Base-by-base conservation (phyloP, 352 stramenopile species). In the Phytophthora colocasiae region DNA sequence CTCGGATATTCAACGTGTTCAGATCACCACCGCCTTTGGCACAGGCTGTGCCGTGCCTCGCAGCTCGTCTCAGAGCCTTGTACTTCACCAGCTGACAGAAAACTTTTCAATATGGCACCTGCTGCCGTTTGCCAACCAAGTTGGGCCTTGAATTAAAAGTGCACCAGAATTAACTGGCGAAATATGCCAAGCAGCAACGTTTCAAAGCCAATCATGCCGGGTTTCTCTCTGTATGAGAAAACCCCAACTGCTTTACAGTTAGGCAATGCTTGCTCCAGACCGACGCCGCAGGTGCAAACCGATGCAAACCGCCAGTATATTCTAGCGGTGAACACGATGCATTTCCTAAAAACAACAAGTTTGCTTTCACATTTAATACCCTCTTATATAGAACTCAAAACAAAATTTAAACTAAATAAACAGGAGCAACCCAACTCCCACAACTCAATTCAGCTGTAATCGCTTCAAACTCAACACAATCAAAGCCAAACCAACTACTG, bases 241-340 rank as follows among this genome's bases (percentile, higher is more conserved):
- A 24, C 22, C 2, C 38, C 49, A 57, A 44, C 49, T 57, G 49
- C 49, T 32, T 22, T 26, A 9, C 58, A 34, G 58, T 61, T 66
- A 54, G 45, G 50, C 58, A 66, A 66, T 52, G 26, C 38, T 41
- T 50, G 22, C 19, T 50, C 9, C 31, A 14, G 31, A 36, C 14
- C 31, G 9, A 10, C 31, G 44, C 44, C 44, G n/a, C 41, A 41
- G 41, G 36, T 26, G 50, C 46, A 31, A 22, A 7, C 6, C 27
- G 27, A 31, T 31, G 27, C 26, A 68, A 69, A 51, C 45, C 60
- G 52, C 60, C 44, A 69, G 53, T 63, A 63, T 58, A 69, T 69
- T 69, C 52, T 69, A 19, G 4, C 26, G 32, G 60, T 63, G 60
- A 45, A 67, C 31, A 36, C 31, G 9, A 14, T 5, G 31, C 31